A percentile compares a stretch with the other conserved stretches of the same genome.
Conservation (phyloP, 345 rosid genomes). For the Linum usitatissimum region DNA sequence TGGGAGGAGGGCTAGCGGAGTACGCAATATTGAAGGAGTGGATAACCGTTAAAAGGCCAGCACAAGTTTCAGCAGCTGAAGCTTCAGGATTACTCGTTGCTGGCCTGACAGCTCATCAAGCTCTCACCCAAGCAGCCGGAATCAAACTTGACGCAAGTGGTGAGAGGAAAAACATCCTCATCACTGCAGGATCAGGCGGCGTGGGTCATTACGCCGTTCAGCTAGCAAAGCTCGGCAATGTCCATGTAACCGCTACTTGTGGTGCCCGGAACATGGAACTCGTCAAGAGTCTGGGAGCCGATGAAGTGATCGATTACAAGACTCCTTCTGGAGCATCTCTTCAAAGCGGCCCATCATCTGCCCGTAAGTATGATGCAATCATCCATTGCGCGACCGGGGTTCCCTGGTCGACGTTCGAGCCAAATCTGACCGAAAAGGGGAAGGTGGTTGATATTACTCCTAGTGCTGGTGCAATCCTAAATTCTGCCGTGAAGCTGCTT, state of each 20-base stretch:
- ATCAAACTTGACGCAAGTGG: conserved; percentile 1
- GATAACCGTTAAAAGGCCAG: not conserved
- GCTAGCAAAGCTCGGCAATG: not conserved
- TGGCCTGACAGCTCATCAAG: not conserved
- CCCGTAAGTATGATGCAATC: not conserved
- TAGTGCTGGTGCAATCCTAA: not conserved
- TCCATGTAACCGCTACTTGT: not conserved
- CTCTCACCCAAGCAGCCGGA: conserved; percentile 1
- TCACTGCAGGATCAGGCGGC: not conserved
- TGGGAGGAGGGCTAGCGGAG: conserved; percentile 3
- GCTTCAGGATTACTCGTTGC: conserved; percentile 3
- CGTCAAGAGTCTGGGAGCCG: conserved; percentile 4
- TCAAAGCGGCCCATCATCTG: not conserved
- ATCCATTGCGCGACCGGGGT: conserved; percentile 1
- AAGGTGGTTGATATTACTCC: not conserved
- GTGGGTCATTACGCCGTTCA: not conserved
- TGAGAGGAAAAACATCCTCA: not conserved
- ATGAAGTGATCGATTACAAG: conserved; percentile 2
- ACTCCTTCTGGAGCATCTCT: not conserved
- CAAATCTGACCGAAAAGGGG: not conserved
- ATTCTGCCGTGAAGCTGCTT: not conserved
- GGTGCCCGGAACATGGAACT: not conserved
- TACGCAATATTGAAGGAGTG: not conserved
- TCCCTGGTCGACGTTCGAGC: conserved; percentile 1
- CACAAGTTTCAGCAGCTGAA: not conserved